Evolutionary conservation across 148 eudicot genomes (phyloP).

Genomic region (Diospyros lotus): DNA sequence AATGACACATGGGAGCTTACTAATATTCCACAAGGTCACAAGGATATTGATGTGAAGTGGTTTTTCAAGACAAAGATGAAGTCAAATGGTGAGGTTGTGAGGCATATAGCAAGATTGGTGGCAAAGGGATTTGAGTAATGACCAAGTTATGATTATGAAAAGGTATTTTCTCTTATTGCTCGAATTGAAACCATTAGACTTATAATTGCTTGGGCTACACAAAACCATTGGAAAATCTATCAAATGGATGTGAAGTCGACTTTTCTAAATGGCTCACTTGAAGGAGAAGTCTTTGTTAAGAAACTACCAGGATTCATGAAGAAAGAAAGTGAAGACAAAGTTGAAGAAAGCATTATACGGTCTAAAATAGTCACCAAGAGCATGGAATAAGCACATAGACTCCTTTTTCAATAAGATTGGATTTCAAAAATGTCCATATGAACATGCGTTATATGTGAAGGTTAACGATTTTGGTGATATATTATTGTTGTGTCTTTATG

Average conservation of each 20-base stretch:
- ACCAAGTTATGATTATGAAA: neutral
- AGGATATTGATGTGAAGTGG: neutral
- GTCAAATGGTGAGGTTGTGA: neutral
- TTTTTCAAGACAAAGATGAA: neutral
- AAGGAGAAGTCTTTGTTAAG: neutral
- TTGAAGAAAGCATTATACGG: too few relatives aligned
- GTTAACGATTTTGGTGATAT: neutral
- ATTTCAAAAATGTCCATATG: too few relatives aligned
- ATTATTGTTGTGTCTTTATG: neutral
- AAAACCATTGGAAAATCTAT: neutral
- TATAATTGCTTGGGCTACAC: neutral
- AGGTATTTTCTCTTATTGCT: neutral
- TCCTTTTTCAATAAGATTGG: too few relatives aligned
- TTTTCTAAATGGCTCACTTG: neutral
- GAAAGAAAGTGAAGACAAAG: neutral
- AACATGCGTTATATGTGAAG: neutral
- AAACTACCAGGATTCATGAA: neutral
- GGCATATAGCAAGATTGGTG: neutral
- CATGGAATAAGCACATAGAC: too few relatives aligned
- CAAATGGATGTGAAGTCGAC: neutral
- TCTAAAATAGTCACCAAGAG: too few relatives aligned
- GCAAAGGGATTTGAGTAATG: neutral
- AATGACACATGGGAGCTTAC: neutral
- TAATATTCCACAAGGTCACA: too few relatives aligned
- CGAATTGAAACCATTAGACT: neutral